Evolutionary conservation across 2,329 filamentous ascomycete genomes (phyloP).

Genomic region (Cladosporium halotolerans): DNA sequence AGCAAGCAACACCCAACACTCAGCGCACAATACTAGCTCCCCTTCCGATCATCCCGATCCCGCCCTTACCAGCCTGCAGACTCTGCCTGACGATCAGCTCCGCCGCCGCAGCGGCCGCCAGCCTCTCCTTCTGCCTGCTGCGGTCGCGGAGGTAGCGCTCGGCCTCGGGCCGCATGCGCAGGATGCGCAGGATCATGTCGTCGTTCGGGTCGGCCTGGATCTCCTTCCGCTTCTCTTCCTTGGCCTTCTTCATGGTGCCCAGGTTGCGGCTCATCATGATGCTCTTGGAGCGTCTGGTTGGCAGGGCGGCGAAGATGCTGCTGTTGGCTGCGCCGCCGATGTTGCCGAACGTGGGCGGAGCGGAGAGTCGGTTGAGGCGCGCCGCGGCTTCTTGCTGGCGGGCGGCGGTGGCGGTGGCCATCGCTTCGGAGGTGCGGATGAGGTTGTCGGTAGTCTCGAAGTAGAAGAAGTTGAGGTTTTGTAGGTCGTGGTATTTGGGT

Average conservation of each 20-base stretch:
- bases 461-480: conserved; percentile 97
- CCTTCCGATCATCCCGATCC: conserved; percentile 12
- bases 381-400: conserved; percentile 56
- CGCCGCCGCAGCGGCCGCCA: conserved; percentile 82
- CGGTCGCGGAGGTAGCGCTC: conserved; percentile 80
- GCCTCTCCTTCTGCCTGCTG: conserved; percentile 86
- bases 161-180: conserved; percentile 92
- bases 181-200: conserved; percentile 93
- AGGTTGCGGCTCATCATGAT: conserved; percentile 94
- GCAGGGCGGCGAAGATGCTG: conserved; percentile 57
- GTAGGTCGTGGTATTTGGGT: conserved; percentile 95
- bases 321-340: conserved; percentile 34
- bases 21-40: conserved; percentile 12
- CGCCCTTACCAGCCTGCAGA: conserved; percentile 48
- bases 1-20: not conserved
- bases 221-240: conserved; percentile 92
- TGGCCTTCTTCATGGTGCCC: conserved; percentile 91
- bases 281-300: conserved; percentile 42
- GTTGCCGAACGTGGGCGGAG: conserved; percentile 45
- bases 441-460: conserved; percentile 86
- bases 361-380: conserved; percentile 59
- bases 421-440: conserved; percentile 90
- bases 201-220: conserved; percentile 94
- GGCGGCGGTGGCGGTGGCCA: conserved; percentile 80
- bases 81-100: conserved; percentile 94